Percentiles rank a stretch among this genome's conserved stretches.
Conservation (phyloP, 305 asterid genomes). For the Solanum chacoense region DNA sequence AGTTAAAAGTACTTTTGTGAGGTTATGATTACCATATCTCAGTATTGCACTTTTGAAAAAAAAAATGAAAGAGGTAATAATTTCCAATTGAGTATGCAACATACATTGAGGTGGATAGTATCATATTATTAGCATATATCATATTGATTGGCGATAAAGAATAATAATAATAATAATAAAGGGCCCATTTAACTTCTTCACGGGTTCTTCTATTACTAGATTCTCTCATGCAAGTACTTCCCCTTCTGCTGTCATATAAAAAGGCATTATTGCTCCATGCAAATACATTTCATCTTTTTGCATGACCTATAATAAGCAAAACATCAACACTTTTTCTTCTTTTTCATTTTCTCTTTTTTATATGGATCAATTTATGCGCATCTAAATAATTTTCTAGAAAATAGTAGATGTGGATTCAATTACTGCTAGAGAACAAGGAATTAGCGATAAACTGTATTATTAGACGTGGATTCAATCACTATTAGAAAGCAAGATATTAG, state of each 20-base stretch:
- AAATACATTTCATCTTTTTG: not conserved
- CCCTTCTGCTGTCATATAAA: not conserved
- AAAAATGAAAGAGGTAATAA: not conserved
- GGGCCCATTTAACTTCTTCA: slow-evolving; percentile 26
- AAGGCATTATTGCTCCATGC: slow-evolving; percentile 2
- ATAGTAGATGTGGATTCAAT: not conserved
- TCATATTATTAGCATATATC: not conserved
- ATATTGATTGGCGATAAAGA: slow-evolving; percentile 22
- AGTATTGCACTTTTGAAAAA: not conserved
- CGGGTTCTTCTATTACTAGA: slow-evolving; percentile 50
- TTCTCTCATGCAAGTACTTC: slow-evolving; percentile 28
- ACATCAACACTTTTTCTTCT: not conserved
- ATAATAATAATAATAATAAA: not conserved
- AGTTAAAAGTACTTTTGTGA: slow-evolving; percentile 1
- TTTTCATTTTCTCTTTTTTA: not conserved
- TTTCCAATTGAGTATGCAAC: not conserved
- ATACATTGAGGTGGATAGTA: not conserved
- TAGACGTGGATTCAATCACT: too few relatives aligned
- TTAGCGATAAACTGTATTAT: too few relatives aligned
- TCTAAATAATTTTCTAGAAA: not conserved
- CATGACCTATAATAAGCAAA: not conserved
- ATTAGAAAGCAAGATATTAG: not conserved
- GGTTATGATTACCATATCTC: slow-evolving; percentile 3
- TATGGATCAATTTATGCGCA: not conserved
- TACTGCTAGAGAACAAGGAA: not conserved